phyloP scores from a whole-genome alignment of 345 rosid genomes.

The Salix purpurea region DNA sequence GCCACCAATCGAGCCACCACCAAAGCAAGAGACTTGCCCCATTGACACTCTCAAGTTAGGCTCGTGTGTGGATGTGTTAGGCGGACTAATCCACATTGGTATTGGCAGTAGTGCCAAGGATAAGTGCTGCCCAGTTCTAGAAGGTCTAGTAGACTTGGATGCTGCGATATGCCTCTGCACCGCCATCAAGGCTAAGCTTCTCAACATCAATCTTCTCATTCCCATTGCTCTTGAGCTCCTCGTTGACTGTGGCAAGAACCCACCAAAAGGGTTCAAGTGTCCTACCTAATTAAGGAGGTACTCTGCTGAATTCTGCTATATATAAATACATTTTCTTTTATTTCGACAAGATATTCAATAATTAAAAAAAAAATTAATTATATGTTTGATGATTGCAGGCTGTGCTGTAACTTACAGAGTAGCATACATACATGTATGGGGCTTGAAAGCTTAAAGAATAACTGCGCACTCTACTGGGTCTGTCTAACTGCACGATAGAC shows the following conservation, averaged over 20 bases:
- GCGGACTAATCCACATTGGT: conserved; percentile 72
- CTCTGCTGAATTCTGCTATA: neutral
- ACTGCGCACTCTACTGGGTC: neutral
- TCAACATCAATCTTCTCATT: conserved; percentile 55
- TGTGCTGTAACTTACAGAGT: neutral
- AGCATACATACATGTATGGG: neutral
- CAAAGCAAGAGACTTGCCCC: conserved; percentile 54
- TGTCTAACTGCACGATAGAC: neutral
- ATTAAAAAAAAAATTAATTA: neutral
- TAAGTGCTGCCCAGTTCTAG: conserved; percentile 78
- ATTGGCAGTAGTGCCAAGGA: conserved; percentile 67
- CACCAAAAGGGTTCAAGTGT: conserved; percentile 73
- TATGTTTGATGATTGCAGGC: neutral
- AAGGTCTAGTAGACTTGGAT: conserved; percentile 65
- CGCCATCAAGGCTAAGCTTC: conserved; percentile 70
- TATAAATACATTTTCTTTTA: neutral
- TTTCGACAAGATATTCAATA: neutral
- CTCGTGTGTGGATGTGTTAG: conserved; percentile 83
- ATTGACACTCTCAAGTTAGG: conserved; percentile 68
- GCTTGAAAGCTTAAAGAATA: neutral
- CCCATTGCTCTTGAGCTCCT: conserved; percentile 87
- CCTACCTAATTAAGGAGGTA: conserved; percentile 20
- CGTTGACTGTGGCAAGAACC: conserved; percentile 70
- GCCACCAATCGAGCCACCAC: conserved; percentile 11
- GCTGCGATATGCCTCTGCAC: conserved; percentile 93